Conservation (phyloP, 208 protist species). For the Angomonas deanei region DNA sequence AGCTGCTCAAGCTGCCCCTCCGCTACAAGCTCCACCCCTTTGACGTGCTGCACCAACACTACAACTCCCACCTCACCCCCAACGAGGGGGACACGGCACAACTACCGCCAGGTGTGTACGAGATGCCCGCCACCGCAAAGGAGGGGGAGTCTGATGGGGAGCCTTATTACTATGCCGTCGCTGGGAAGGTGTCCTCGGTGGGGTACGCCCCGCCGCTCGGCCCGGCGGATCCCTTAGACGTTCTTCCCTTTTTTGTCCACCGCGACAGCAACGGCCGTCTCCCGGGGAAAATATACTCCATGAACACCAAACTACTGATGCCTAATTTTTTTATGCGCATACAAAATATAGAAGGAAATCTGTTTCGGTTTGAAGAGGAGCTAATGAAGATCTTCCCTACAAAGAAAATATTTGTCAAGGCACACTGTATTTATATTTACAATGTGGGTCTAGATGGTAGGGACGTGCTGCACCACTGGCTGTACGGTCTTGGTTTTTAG, state of each 20-base stretch:
- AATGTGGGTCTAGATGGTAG: conserved; percentile 72
- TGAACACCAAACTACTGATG: conserved; percentile 69
- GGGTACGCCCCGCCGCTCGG: conserved; percentile 77
- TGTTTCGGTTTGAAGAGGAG: conserved; percentile 85
- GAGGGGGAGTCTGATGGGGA: not conserved
- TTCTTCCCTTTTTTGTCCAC: conserved; percentile 82
- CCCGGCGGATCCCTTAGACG: conserved; percentile 66
- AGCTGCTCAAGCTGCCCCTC: conserved; percentile 81
- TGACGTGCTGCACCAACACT: conserved; percentile 34
- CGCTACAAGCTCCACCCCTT: conserved; percentile 80
- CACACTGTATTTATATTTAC: conserved; percentile 67
- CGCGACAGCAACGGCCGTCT: conserved; percentile 70
- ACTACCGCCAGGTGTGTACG: conserved; percentile 10
- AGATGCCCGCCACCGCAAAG: not conserved
- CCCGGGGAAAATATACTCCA: conserved; percentile 64
- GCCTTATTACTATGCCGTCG: conserved; percentile 31
- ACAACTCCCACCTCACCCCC: conserved; percentile 8
- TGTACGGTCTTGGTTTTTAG: conserved; percentile 83
- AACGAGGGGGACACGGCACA: not conserved
- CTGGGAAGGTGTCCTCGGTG: conserved; percentile 42
- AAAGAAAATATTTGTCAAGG: conserved; percentile 82
- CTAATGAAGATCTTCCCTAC: conserved; percentile 89
- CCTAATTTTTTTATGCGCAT: conserved; percentile 69
- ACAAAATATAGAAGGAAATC: conserved; percentile 62
- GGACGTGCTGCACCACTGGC: conserved; percentile 77